phyloP scores from a whole-genome alignment of 805 yeast genomes.

The Schwanniomyces yamadae region DNA sequence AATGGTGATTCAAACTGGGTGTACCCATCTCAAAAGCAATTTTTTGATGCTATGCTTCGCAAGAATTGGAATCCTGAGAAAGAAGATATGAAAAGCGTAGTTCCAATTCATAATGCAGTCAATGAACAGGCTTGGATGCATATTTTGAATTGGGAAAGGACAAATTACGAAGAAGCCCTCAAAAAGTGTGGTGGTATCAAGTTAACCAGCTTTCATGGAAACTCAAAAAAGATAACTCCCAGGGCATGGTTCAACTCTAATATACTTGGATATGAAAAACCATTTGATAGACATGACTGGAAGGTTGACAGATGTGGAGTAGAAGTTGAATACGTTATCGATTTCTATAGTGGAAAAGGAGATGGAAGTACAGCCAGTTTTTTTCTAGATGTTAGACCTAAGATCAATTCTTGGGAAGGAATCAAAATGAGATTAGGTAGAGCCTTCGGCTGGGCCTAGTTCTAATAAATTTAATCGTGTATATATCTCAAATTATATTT shows the following conservation, averaged over 20 bases:
- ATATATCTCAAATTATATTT: no score
- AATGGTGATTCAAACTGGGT: slow-evolving; percentile 70
- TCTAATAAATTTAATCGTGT: no score
- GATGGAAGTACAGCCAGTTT: slow-evolving; percentile 55
- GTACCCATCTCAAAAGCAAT: slow-evolving; percentile 93
- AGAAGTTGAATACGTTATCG: slow-evolving; percentile 86
- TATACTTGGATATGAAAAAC: slow-evolving; percentile 67
- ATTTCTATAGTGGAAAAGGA: slow-evolving; percentile 70
- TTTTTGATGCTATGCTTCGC: slow-evolving; percentile 89
- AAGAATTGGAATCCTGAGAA: slow-evolving; percentile 85
- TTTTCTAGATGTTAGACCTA: slow-evolving; percentile 89
- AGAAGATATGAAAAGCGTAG: slow-evolving; percentile 82
- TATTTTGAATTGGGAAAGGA: slow-evolving; percentile 77
- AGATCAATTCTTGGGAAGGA: slow-evolving; percentile 80
- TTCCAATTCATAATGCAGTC: slow-evolving; percentile 91
- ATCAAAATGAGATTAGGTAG: slow-evolving; percentile 61
- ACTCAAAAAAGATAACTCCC: slow-evolving; percentile 81
- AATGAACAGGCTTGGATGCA: slow-evolving; percentile 92
- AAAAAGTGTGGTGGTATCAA: slow-evolving; percentile 77
- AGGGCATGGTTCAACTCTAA: slow-evolving; percentile 70
- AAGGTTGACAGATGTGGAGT: slow-evolving; percentile 79
- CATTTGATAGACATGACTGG: slow-evolving; percentile 98
- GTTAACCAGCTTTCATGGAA: slow-evolving; percentile 85
- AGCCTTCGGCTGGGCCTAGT: slow-evolving; percentile 50
- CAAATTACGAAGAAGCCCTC: slow-evolving; percentile 47